phyloP scores from a whole-genome alignment of 805 yeast species.

The Brettanomyces anomalus region DNA sequence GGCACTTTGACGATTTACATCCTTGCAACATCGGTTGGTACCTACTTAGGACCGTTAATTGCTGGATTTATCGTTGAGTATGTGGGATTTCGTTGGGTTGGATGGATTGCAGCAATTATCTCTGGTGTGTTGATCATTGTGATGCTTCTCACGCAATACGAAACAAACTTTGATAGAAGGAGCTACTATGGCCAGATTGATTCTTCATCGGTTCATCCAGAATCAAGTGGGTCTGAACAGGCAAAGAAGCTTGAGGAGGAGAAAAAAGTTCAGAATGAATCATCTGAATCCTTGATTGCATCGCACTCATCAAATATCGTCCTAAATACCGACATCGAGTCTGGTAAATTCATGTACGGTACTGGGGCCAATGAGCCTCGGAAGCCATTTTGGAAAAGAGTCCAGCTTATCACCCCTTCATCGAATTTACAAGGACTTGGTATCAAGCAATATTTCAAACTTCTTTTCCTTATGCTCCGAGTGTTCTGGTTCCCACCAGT shows the following conservation, averaged over 20 bases:
- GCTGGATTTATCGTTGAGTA: conserved; percentile 63
- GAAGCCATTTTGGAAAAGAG: conserved; percentile 36
- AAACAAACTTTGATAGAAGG: conserved; percentile 57
- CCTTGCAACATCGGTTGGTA: conserved; percentile 65
- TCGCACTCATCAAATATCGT: not conserved
- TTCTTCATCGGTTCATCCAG: conserved; percentile 6
- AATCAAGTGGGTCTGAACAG: not conserved
- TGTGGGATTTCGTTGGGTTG: conserved; percentile 72
- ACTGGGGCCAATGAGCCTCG: conserved; percentile 33
- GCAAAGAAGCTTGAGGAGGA: not conserved
- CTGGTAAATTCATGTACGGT: conserved; percentile 11
- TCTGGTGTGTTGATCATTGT: conserved; percentile 50
- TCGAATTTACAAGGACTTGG: conserved; percentile 57
- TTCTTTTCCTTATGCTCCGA: conserved; percentile 40
- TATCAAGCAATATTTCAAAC: conserved; percentile 50
- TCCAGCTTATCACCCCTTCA: conserved; percentile 45
- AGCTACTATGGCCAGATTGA: conserved; percentile 31
- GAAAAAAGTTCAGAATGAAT: not conserved
- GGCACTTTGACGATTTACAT: conserved; percentile 65
- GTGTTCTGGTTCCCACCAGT: conserved; percentile 60
- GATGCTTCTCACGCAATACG: conserved; percentile 56
- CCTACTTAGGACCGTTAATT: conserved; percentile 69
- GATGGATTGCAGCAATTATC: conserved; percentile 56
- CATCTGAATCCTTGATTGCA: not conserved
- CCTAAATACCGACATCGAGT: not conserved